Evolutionary conservation across 2,329 filamentous ascomycete species (phyloP).

Genomic region (Colletotrichum scovillei): DNA sequence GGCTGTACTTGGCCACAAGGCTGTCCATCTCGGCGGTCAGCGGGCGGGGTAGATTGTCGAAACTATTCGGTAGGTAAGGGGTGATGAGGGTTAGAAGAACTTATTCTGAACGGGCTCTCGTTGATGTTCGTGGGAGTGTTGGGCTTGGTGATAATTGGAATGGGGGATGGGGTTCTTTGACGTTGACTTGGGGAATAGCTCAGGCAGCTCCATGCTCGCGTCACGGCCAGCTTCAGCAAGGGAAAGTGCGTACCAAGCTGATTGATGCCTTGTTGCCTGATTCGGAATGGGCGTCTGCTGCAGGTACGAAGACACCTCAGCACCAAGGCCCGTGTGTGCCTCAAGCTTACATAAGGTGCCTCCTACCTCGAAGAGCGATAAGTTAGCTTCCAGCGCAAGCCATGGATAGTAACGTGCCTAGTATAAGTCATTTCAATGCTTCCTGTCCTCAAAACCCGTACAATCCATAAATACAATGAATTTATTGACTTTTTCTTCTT

Average conservation of each 20-base stretch:
- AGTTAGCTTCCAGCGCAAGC: not conserved
- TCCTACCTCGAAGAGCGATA: not conserved
- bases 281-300: constrained; percentile 17
- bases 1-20: constrained; percentile 91
- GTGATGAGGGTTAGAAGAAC: not conserved
- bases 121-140: constrained; percentile 3
- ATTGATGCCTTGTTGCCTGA: constrained; percentile 37
- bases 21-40: constrained; percentile 77
- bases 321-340: not conserved
- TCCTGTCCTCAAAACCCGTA: not conserved
- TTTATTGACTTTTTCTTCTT: not conserved
- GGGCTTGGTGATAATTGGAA: constrained; percentile 26
- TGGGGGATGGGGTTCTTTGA: constrained; percentile 39
- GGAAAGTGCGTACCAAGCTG: constrained; percentile 37
- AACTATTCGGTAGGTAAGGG: not conserved
- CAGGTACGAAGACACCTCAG: constrained; percentile 25
- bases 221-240: constrained; percentile 44
- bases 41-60: not conserved
- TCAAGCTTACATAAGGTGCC: not conserved
- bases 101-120: constrained; percentile 20
- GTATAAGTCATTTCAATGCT: not conserved
- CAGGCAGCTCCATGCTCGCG: constrained; percentile 58
- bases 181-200: constrained; percentile 39
- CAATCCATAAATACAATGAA: not conserved
- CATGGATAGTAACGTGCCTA: no score